These are phyloP conservation scores for Carex parvula DNA, from an alignment of 176 grass and related monocot species.

Conservation along the genomic window DNA sequence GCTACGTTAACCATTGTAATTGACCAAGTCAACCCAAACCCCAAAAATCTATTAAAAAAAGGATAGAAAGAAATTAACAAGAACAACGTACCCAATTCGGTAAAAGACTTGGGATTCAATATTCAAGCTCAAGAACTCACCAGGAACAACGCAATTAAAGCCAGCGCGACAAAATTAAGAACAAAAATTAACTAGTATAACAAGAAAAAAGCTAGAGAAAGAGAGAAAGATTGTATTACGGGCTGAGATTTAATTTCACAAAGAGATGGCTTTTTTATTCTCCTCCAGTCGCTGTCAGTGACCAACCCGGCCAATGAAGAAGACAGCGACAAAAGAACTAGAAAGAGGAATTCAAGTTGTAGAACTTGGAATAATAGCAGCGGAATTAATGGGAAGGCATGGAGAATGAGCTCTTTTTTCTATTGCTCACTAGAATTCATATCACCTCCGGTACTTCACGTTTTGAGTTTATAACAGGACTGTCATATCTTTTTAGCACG, in stretches of 20 bases:
- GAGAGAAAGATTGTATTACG: conserved; percentile 1
- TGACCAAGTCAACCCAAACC: conserved; percentile 17
- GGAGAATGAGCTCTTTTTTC: background rate
- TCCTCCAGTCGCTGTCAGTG: conserved; percentile 23
- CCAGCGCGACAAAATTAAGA: conserved; percentile 2
- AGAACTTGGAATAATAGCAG: background rate
- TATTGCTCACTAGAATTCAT: background rate
- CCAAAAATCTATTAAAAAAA: background rate
- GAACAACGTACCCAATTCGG: background rate
- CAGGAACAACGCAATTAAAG: conserved; percentile 20
- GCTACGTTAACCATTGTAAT: background rate
- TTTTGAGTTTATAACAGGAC: too few relatives aligned
- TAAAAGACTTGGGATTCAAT: background rate
- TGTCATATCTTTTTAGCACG: too few relatives aligned
- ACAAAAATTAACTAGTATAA: conserved; percentile 1
- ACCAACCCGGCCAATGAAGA: conserved; percentile 14
- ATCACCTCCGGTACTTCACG: too few relatives aligned
- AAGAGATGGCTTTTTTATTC: conserved; percentile 9
- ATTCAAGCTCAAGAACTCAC: conserved; percentile 24
- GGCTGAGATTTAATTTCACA: conserved; percentile 3
- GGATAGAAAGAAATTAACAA: background rate
- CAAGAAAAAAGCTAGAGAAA: background rate
- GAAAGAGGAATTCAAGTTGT: conserved; percentile 6
- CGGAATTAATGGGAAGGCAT: conserved; percentile 15
- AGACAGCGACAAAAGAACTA: conserved; percentile 22